Base-by-base conservation (phyloP, 2,329 filamentous ascomycete genomes). In the Zasmidium citrigriseum region DNA sequence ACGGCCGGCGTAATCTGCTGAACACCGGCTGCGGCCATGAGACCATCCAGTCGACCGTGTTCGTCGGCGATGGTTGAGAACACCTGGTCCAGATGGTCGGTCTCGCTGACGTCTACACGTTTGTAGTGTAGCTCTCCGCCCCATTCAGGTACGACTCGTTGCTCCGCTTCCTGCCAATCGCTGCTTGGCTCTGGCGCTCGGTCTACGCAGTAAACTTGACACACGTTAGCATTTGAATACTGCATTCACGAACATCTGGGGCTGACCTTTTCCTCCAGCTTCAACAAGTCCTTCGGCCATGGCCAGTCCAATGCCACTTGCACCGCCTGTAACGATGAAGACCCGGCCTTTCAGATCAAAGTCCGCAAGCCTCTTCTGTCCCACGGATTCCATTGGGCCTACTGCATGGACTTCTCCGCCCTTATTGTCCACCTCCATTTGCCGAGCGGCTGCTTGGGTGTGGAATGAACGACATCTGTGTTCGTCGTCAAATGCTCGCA, bases 171-270 rank as follows among this genome's bases (percentile, higher is more conserved):
- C n/a, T n/a, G 55, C 66, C 80, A 82, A 49, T 80, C 77, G 3
- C 72, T 64, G 10, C 76, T 71, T 1, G 80, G 79, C 16, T 72
- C 63, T n/a, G 72, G 66, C 5, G 77, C 71, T 1, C 75, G 73
- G 65, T 83, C 80, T 29, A 82, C 69, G 56, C 77, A 80, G 69
- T 81, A 78, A 5, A 82, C 79, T 78, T 55, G n/a, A 25, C 46
- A 18, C 11, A 9, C 44, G 57, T 20, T 54, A 48, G 20, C 18
- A 9, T 14, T 7, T 7, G 12, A 9, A 12, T 16, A 5, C 9
- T 18, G 27, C 3, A 7, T 29, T 29, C 27, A 29, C 14, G 7
- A 29, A 29, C 27, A 7, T 7, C 27, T 29, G 27, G 18, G 7
- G 52, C 61, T 46, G 66, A 78, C 78, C 78, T 65, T 78, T 75